Base-by-base conservation (phyloP, 2,329 filamentous ascomycete species). In the Pyricularia grisea region DNA sequence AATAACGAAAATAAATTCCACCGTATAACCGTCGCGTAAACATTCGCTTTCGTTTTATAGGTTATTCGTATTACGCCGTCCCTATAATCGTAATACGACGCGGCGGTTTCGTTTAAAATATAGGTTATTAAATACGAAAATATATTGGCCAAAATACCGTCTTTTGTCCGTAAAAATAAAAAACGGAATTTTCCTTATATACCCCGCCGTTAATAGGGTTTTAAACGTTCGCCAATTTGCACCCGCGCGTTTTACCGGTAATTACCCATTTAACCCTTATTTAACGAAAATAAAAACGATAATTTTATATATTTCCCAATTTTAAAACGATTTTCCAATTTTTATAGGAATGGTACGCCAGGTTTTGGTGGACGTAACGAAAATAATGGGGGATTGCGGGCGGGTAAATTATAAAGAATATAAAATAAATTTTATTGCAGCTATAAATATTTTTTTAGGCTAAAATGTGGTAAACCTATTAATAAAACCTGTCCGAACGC, bases 1-100 rank as follows among this genome's bases (percentile, higher is more conserved):
- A 72, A 78, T 14, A 73, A 80, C 69, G 73, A 78, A 31, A 73
- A 69, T 12, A 73, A 74, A 68, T 76, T 81, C 25, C 72, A 80
- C 70, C 72, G 72, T 25, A 81, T 78, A 0, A 78, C 79, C 30
- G 75, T 78, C 65, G 76, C 76, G 1, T 76, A 80, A 70, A 76
- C 79, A 28, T 79, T 81, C 68, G 76, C 79, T 64, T 80, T 82
- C 36, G 69, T 78, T 23, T 71, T 81, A 68, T 74, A 76, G 69
- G 77, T 78, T 36, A 70, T 79, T 65, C 71, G 70, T 66, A 70
- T 72, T 7, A 58, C 63, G n/a, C 75, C 75, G n/a, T 77, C 75
- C 1, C 70, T 73, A 5, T 14, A 70, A 68, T 71, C 72, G 1
- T 81, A 75, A 79, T 73, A 78, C 68, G 73, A 79, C 61, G 71